phyloP scores from a whole-genome alignment of 2,329 filamentous ascomycete genomes.

The Cercospora brassicicola region DNA sequence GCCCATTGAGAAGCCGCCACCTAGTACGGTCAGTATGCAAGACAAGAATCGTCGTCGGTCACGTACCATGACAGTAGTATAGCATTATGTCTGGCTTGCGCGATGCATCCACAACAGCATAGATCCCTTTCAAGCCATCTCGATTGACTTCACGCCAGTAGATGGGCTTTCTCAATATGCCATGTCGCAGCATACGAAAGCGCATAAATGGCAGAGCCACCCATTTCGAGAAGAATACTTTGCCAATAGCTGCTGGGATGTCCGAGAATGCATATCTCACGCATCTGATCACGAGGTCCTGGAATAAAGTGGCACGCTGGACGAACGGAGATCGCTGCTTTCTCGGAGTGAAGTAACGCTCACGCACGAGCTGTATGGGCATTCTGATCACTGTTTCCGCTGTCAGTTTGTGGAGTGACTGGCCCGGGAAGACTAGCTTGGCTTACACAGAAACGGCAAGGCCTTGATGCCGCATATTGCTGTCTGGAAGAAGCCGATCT shows the following conservation, averaged over 20 bases:
- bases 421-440: neutral
- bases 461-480: conserved; percentile 59
- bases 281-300: conserved; percentile 74
- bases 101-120: conserved; percentile 64
- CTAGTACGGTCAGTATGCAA: conserved; percentile 41
- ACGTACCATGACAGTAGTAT: conserved; percentile 74
- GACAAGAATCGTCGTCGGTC: neutral
- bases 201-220: conserved; percentile 72
- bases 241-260: conserved; percentile 66
- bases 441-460: conserved; percentile 68
- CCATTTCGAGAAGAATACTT: conserved; percentile 74
- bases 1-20: conserved; percentile 81
- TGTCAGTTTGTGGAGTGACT: neutral
- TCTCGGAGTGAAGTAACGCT: conserved; percentile 55
- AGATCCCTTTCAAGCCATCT: conserved; percentile 58
- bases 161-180: conserved; percentile 62
- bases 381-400: conserved; percentile 55
- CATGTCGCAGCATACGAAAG: conserved; percentile 74
- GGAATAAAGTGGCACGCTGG: conserved; percentile 69
- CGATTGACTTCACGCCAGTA: conserved; percentile 62
- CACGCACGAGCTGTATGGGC: conserved; percentile 59
- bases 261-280: conserved; percentile 75
- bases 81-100: conserved; percentile 71
- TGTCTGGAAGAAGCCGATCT: conserved; percentile 63
- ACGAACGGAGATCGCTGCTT: conserved; percentile 61